Evolutionary conservation across 164 flowering plant genomes (phyloP), one percentile per base, ranked within the genome.

Genomic region (Warburgia ugandensis): DNA sequence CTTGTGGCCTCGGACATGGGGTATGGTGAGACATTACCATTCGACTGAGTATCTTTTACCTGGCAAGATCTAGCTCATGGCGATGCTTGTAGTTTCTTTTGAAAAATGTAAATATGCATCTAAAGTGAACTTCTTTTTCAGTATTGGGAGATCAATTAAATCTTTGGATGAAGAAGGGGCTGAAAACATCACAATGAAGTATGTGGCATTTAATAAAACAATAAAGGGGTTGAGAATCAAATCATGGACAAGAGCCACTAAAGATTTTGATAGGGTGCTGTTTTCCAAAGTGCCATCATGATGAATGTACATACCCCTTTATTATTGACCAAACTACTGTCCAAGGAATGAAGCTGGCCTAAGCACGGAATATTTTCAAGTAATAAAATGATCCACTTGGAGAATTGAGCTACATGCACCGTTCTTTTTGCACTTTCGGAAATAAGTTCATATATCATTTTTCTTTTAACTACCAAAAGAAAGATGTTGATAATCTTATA

Each of bases 281-380:
- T 60, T 5, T 87, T 75, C 64, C 70, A 80, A 30, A 62, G 80
- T 25, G 58, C 46, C 6, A 14, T 52, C 5, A 80, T 84, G 83
- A 39, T 16, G 0, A 61, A 75, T 55, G 83, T 74, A 36, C 28
- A 68, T 29, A 81, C 42, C 95, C 90, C 30, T 78, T 86, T 5
- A 27, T 84, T 5, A 81, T 86, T 3, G 87, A 82, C 53, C 90
- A 87, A 63, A 75, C 44, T 84, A 84, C 60, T 87, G 96, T 52
- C 92, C 92, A 9, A 8, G 56, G 38, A 28, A 72, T 3, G 11
- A 42, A 8, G 50, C 43, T 12, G 83, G 91, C 43, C 84, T 91
- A 19, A 40, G 41, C 22, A 60, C 73, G 80, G 94, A n/a, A n/a
- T n/a, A n/a, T n/a, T n/a, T n/a, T n/a, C n/a, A n/a, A n/a, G n/a